Evolutionary conservation across 2,329 filamentous ascomycete genomes (phyloP), one percentile per base, ranked within the genome.

Genomic region (Myriangium duriaei): DNA sequence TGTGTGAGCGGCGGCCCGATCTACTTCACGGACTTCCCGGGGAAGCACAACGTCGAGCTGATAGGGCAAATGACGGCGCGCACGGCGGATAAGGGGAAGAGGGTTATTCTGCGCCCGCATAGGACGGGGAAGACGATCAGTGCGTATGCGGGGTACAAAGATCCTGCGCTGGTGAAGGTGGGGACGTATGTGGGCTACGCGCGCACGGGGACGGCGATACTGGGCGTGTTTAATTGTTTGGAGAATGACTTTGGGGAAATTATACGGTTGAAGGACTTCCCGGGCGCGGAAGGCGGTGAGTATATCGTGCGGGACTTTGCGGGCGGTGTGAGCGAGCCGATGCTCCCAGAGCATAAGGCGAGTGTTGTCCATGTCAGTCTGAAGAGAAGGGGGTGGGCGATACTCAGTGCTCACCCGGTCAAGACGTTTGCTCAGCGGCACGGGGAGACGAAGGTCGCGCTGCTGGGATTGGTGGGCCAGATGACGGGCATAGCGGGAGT

Each of bases 1-100:
- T 93, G 85, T 56, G 68, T 98, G 7, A 87, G 80, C 33, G 91
- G 91, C 6, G 91, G 91, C 0, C 91, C 88, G 0, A 80, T 98
- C 29, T 95, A 92, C 51, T 87, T 98, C 55, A 96, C 88, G 0
- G 91, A 98, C 57, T 72, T 76, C 1, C 88, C 88, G 0, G 87
- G 85, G 0, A 63, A 83, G 42, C 85, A 96, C 56, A 71, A 94
- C 51, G 51, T 86, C 18, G 60, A 69, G 4, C 59, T 98, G 11
- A 81, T 98, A 43, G 60, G 68, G 17, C 79, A 92, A 55, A 87
- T 96, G 70, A 86, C 81, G 0, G 87, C 81, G 0, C 64, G 69
- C 9, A 91, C 82, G 0, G 86, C 81, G 0, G 67, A 76, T 0
- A 65, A 73, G 15, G 82, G 78, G 0, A 78, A 75, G 45, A 91